phyloP scores from a whole-genome alignment of 2,329 filamentous ascomycete genomes.

The Dothistroma septosporum region DNA sequence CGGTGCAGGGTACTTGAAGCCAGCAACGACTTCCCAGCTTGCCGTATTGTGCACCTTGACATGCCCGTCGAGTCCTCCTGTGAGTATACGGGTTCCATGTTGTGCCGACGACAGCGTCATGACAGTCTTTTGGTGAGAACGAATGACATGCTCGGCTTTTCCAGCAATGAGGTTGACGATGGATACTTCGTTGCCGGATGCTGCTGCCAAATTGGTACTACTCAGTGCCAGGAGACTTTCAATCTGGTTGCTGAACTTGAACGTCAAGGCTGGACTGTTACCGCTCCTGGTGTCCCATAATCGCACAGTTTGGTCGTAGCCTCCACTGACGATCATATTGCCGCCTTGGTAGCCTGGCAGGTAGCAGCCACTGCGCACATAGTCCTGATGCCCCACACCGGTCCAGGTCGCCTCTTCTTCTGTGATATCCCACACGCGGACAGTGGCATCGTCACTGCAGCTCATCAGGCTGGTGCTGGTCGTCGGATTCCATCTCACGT shows the following conservation, averaged over 20 bases:
- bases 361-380: conserved; percentile 82
- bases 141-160: conserved; percentile 78
- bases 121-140: conserved; percentile 97
- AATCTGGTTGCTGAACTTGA: conserved; percentile 86
- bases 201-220: conserved; percentile 79
- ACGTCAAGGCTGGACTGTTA: conserved; percentile 73
- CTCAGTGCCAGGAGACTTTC: conserved; percentile 84
- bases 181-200: conserved; percentile 80
- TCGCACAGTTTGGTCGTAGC: conserved; percentile 89
- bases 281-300: conserved; percentile 83
- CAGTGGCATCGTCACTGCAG: conserved; percentile 86
- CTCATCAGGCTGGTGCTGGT: conserved; percentile 83
- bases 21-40: conserved; percentile 93
- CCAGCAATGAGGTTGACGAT: conserved; percentile 91
- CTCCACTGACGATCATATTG: conserved; percentile 73
- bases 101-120: conserved; percentile 81
- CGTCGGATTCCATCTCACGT: conserved; percentile 78
- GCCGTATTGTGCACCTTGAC: conserved; percentile 95
- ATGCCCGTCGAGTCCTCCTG: conserved; percentile 87
- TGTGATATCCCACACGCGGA: conserved; percentile 90
- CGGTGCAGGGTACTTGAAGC: conserved; percentile 86
- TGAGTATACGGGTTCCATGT: conserved; percentile 74
- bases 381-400: conserved; percentile 85
- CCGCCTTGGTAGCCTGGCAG: conserved; percentile 67
- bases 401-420: conserved; percentile 69